These are phyloP conservation scores for Achlya hypogyna DNA, from an alignment of 352 stramenopile species.

Conservation along the genomic window DNA sequence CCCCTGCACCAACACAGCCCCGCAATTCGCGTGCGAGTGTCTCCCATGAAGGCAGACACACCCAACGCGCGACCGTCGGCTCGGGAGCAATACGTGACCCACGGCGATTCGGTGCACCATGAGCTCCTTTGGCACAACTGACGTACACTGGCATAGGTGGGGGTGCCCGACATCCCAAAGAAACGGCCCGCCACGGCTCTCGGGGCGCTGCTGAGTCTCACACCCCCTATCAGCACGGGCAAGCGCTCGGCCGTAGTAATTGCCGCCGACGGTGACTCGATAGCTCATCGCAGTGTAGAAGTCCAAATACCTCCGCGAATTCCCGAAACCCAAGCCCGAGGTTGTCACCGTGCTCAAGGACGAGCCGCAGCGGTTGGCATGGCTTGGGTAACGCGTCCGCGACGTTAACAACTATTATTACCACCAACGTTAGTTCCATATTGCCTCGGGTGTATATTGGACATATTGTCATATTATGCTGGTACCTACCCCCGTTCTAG, in stretches of 20 bases:
- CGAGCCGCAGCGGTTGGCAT: constrained; percentile 5
- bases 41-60: constrained; percentile 11
- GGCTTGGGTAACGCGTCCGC: constrained; percentile 5
- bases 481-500: too few species aligned
- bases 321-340: constrained; percentile 13
- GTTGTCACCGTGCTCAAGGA: constrained; percentile 19
- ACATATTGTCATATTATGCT: too few species aligned
- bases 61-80: constrained; percentile 9
- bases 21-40: constrained; percentile 5
- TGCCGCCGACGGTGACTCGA: neutral
- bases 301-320: constrained; percentile 16
- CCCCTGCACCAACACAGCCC: neutral
- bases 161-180: constrained; percentile 8
- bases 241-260: neutral
- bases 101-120: constrained; percentile 13
- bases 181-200: constrained; percentile 2
- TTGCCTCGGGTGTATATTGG: too few species aligned
- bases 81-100: constrained; percentile 13
- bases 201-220: neutral
- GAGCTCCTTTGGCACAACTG: neutral
- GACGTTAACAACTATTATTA: too few species aligned
- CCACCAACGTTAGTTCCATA: too few species aligned
- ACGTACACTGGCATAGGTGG: constrained; percentile 6
- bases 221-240: neutral
- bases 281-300: too few species aligned